Base-by-base conservation (phyloP, 805 yeast genomes). In the Ogataea paraovalis region DNA sequence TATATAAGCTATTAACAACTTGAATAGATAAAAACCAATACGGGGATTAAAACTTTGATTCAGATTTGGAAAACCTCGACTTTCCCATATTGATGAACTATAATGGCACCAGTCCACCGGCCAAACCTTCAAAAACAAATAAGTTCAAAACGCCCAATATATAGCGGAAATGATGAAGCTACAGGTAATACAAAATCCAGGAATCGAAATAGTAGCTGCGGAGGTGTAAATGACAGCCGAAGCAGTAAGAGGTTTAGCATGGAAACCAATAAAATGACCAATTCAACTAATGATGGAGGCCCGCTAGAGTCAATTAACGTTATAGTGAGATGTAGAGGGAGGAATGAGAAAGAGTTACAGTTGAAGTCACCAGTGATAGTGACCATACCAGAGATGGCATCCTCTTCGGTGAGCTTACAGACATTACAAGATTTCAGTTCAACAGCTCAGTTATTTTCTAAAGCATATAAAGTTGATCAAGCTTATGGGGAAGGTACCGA, bases 401-500 rank as follows among this genome's bases (percentile, higher is more conserved):
- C 51, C 44, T 51, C 57, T 49, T 56, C 53, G 46, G 51, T 62
- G 19, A 52, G 60, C 44, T 51, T 60, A 38, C 55, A 55, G 45
- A 58, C 60, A 8, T 53, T 59, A 19, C 53, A 54, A 16, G 68
- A 64, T 39, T 54, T 54, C 32, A 47, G 58, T 43, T 43, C 62
- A 22, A 49, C 60, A 25, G 54, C 60, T 42, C 55, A 57, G 32
- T 49, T 63, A 38, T 41, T 58, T 33, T 52, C 60, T 2, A 65
- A 66, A 51, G 71, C 75, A 0, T 79, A 74, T 58, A 70, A 68
- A n/a, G 75, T 78, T 21, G 84, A 79, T 58, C 78, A 75, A 51
- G 78, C 76, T 1, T 79, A 73, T 57, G 83, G 83, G 1, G 72
- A 80, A 0, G 72, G 69, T 8, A 74, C 79, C 1, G 79, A 75